A percentile compares a stretch with the other conserved stretches of the same genome.
phyloP scores from a whole-genome alignment of 352 stramenopile species.

The Pythium graminicola region DNA sequence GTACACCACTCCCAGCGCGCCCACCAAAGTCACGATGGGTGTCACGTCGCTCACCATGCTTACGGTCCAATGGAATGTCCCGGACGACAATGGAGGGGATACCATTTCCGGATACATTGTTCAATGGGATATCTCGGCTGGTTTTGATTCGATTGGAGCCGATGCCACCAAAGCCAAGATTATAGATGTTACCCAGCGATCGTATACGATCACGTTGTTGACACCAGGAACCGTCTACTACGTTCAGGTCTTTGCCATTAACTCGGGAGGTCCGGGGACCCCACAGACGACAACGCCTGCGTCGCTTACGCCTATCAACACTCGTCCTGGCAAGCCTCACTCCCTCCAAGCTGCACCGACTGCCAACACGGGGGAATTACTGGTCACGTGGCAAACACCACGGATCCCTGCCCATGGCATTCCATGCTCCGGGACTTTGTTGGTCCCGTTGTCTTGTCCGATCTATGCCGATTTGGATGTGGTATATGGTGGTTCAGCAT shows the following conservation, averaged over 20 bases:
- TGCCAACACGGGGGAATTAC: slow-evolving; percentile 28
- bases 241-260: slow-evolving; percentile 84
- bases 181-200: slow-evolving; percentile 47
- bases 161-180: slow-evolving; percentile 55
- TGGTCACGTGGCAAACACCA: slow-evolving; percentile 57
- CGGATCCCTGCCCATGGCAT: slow-evolving; percentile 59
- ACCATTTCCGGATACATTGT: slow-evolving; percentile 85
- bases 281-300: slow-evolving; percentile 46
- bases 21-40: slow-evolving; percentile 72
- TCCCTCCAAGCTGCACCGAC: slow-evolving; percentile 35
- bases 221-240: slow-evolving; percentile 82
- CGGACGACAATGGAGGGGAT: slow-evolving; percentile 86
- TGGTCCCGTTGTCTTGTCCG: slow-evolving; percentile 48
- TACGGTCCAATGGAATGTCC: slow-evolving; percentile 81
- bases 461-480: slow-evolving; percentile 73
- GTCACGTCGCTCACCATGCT: slow-evolving; percentile 87
- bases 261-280: slow-evolving; percentile 43
- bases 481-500: slow-evolving; percentile 83
- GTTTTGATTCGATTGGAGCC: slow-evolving; percentile 80
- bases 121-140: slow-evolving; percentile 88
- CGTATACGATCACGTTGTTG: slow-evolving; percentile 79
- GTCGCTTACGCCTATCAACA: slow-evolving; percentile 46
- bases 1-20: slow-evolving; percentile 85
- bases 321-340: slow-evolving; percentile 60
- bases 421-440: slow-evolving; percentile 54